phyloP scores from a whole-genome alignment of 768 basidiomycete genomes.

The Lentinula sp. region DNA sequence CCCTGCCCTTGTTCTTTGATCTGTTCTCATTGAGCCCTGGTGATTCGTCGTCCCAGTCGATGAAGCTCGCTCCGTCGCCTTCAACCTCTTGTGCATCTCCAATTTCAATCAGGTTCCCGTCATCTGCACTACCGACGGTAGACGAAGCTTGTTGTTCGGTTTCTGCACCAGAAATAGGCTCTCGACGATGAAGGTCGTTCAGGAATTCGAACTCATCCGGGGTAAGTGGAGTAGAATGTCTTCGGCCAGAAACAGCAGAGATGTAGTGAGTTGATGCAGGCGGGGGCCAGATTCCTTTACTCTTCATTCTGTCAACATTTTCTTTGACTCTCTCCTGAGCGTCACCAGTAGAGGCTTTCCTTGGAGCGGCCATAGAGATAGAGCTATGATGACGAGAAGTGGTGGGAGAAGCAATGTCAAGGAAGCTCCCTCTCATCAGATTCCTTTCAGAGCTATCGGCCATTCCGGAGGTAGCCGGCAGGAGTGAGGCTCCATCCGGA shows the following conservation, averaged over 20 bases:
- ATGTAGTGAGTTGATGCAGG: constrained; percentile 20
- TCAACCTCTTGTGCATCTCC: background rate
- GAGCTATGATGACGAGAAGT: constrained; percentile 1
- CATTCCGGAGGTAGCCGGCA: background rate
- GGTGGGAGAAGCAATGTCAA: constrained; percentile 11
- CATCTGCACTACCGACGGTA: background rate
- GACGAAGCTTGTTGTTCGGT: background rate
- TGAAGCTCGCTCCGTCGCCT: background rate
- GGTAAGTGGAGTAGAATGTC: constrained; percentile 52
- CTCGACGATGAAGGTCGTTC: constrained; percentile 10
- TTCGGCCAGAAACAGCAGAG: constrained; percentile 27
- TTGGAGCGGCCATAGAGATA: constrained; percentile 22
- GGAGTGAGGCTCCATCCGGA: constrained; percentile 27
- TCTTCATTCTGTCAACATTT: background rate
- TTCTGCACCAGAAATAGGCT: background rate
- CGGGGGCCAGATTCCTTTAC: constrained; percentile 25
- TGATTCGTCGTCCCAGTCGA: background rate
- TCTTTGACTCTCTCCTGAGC: constrained; percentile 8
- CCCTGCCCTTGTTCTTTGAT: background rate
- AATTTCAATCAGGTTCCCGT: constrained; percentile 4
- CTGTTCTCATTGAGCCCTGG: background rate
- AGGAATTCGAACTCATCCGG: constrained; percentile 39
- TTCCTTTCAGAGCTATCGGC: background rate
- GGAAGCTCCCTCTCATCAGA: constrained; percentile 5
- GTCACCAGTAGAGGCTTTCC: background rate